Evolutionary conservation across 495 filamentous ascomycete genomes (phyloP), one percentile per base, ranked within the genome.

Genomic region (Penicillium coprophilum): DNA sequence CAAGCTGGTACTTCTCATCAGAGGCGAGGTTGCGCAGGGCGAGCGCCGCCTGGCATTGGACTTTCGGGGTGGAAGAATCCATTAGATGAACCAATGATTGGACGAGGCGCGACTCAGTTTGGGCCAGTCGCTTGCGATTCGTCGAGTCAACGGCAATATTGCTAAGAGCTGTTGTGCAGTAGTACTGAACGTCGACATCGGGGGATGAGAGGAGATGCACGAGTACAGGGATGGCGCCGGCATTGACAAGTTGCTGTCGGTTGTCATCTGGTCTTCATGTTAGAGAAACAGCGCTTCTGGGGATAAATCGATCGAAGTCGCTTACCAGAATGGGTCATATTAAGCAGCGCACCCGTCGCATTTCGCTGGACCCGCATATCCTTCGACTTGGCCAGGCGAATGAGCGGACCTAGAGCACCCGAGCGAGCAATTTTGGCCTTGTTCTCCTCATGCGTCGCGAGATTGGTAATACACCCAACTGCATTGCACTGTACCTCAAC

Each of bases 401-500:
- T 98, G 52, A 98, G 76, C 7, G 94, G 95, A 15, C 85, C 88
- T 59, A 98, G 77, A 36, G 94, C 95, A 24, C 95, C 94, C 11
- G 95, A 97, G 44, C 90, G 85, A 60, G 94, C 95, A 65, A 98
- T 98, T 74, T 95, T 97, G 40, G 95, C 91, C 77, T 98, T 98
- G 75, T 98, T 98, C 52, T 97, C 94, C 74, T 98, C 94, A 65
- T 98, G 94, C 1, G 94, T 98, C 56, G 94, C 94, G 28, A 98
- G 73, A 67, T 98, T 98, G 5, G 94, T 98, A 64, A 98, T 97
- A 75, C 94, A 98, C 40, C 94, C 94, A 47, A 98, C 94, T 32
- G 94, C 94, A 69, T 98, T 98, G 81, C 94, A 98, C 71, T 97
- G 94, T 31, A 98, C 94, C 72, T 98, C 94, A 58, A 98, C 94